Evolutionary conservation across 2,329 filamentous ascomycete species (phyloP).

Genomic region (Sarocladium strictum): DNA sequence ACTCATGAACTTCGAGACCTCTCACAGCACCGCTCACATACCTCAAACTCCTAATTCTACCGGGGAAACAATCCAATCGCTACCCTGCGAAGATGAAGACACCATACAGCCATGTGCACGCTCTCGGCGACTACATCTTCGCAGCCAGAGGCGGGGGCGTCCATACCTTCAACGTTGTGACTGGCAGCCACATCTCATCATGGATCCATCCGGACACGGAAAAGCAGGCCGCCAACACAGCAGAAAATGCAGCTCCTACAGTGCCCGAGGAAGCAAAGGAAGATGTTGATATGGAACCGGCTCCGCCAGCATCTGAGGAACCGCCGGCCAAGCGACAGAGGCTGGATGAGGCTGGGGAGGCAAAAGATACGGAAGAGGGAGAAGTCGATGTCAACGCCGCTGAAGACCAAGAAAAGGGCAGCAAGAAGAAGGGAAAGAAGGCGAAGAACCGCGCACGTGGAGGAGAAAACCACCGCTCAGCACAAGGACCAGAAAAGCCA

Average conservation of each 20-base stretch:
- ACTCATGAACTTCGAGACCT: background rate
- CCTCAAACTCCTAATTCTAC: background rate
- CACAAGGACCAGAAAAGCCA: slow-evolving; percentile 9
- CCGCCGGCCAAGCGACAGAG: slow-evolving; percentile 30
- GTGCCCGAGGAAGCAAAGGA: slow-evolving; percentile 13
- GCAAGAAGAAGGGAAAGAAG: slow-evolving; percentile 19
- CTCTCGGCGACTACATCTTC: slow-evolving; percentile 54
- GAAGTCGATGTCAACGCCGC: slow-evolving; percentile 16
- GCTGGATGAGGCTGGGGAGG: slow-evolving; percentile 16
- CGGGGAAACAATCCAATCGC: background rate
- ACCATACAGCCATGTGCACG: slow-evolving; percentile 62
- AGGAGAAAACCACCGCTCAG: slow-evolving; percentile 18
- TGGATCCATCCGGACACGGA: slow-evolving; percentile 50
- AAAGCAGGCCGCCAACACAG: slow-evolving; percentile 19
- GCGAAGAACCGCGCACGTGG: slow-evolving; percentile 23
- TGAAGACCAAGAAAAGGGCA: slow-evolving; percentile 10
- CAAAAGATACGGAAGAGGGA: background rate
- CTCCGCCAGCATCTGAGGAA: slow-evolving; percentile 19
- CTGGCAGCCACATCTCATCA: slow-evolving; percentile 51
- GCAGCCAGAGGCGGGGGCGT: slow-evolving; percentile 70
- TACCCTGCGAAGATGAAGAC: slow-evolving; percentile 32
- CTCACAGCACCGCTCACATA: background rate
- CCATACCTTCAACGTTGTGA: slow-evolving; percentile 56
- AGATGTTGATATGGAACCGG: slow-evolving; percentile 11
- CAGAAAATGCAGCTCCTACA: background rate